These are phyloP conservation scores for Hanseniaspora sp. DNA, from an alignment of 1,139 yeast species.

Conservation along the genomic window DNA sequence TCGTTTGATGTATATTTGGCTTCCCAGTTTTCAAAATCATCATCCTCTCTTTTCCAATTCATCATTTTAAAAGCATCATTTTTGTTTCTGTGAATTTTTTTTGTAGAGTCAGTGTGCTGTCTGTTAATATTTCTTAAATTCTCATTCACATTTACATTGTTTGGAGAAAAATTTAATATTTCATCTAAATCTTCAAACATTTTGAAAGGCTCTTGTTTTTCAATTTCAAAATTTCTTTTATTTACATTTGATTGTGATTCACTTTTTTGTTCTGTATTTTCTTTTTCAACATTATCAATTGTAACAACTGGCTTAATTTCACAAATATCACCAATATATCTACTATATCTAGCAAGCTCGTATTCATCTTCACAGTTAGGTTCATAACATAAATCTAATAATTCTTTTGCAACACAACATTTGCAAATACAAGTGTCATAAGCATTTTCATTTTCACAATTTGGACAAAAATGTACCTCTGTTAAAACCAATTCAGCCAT, in stretches of 20 bases:
- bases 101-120: not conserved
- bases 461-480: slow-evolving; percentile 4
- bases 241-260: no score
- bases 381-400: not conserved
- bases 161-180: not conserved
- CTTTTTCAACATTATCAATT: not conserved
- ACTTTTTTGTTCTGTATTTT: not conserved
- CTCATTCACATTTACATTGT: not conserved
- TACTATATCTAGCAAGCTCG: not conserved
- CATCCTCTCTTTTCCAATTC: not conserved
- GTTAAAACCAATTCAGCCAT: slow-evolving; percentile 13
- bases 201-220: not conserved
- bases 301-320: slow-evolving; percentile 1
- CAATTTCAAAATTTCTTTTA: not conserved
- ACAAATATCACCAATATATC: slow-evolving; percentile 7
- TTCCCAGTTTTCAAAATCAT: no score
- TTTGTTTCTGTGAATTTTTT: not conserved
- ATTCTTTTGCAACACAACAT: slow-evolving; percentile 6
- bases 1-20: not conserved
- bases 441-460: slow-evolving; percentile 5
- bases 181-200: not conserved
- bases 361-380: slow-evolving; percentile 1
- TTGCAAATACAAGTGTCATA: slow-evolving; percentile 2
- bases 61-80: not conserved
- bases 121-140: not conserved